Evolutionary conservation across 2,329 filamentous ascomycete species (phyloP), one percentile per base, ranked within the genome.

Genomic region (Pochonia chlamydosporia): DNA sequence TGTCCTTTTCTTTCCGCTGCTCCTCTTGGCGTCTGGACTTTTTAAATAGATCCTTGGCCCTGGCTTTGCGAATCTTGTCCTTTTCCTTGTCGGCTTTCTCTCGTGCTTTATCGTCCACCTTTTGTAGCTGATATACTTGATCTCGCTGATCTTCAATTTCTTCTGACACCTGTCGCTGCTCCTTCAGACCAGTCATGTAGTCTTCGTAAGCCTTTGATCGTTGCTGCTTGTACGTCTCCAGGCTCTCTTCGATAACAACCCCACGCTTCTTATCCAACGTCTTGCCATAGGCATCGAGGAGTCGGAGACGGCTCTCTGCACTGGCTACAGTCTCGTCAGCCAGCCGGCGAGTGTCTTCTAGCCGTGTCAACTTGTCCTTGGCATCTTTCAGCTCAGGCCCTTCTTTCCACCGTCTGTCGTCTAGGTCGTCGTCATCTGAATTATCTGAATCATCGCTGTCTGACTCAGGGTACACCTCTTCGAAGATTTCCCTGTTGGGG

Each of bases 401-500:
- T 9, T 49, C 44, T 25, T 46, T 61, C 58, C 13, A 52, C 26
- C 31, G 55, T 49, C 35, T 56, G 46, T 21, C 49, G 5, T 57
- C 49, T 3, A 54, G 51, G 3, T 66, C 56, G n/a, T 62, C 56
- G 5, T 64, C 59, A 1, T 64, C 55, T 14, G 60, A 54, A 3
- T 59, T 55, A 3, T 63, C 57, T 3, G 56, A 50, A 1, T 64
- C 61, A 4, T 66, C 64, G 2, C 60, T 57, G 16, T 72, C 66
- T 2, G 63, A 64, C 9, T 72, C 69, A 0, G 74, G 71, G 49
- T 78, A 76, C 14, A 76, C 58, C 14, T 79, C 75, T 42, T 76
- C 59, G 41, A 78, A 79, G 24, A 69, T 64, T 14, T 78, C 73
- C 16, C 65, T 67, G 53, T 80, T 79, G 3, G 71, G 71, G 9